Evolutionary conservation across 352 stramenopile species (phyloP).

Genomic region (Pythium apleroticum): DNA sequence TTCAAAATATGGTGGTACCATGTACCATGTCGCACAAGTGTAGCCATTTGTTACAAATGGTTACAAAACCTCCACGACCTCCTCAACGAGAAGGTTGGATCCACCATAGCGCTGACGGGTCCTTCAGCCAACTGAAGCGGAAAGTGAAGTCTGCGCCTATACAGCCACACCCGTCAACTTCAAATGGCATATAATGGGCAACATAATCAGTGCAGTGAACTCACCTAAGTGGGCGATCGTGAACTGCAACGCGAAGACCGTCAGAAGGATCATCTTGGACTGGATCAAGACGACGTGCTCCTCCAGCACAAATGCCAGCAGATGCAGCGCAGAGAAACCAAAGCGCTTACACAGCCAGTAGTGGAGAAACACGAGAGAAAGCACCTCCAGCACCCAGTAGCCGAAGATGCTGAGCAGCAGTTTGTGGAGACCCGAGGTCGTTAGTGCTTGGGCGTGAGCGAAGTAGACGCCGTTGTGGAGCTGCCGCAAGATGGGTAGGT

Average conservation of each 20-base stretch:
- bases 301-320: conserved; percentile 33
- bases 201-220: not conserved
- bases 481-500: conserved; percentile 26
- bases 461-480: conserved; percentile 38
- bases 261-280: conserved; percentile 23
- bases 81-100: not conserved
- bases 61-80: not conserved
- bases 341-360: conserved; percentile 21
- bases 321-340: conserved; percentile 10
- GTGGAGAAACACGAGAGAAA: conserved; percentile 25
- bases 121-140: conserved; percentile 22
- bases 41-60: conserved; percentile 6
- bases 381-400: conserved; percentile 26
- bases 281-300: conserved; percentile 29
- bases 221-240: conserved; percentile 22
- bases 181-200: too few species aligned
- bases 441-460: not conserved
- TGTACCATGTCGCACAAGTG: conserved; percentile 22
- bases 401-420: conserved; percentile 14
- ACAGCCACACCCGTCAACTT: not conserved
- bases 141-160: conserved; percentile 32
- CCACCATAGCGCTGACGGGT: conserved; percentile 15
- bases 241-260: conserved; percentile 30
- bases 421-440: not conserved
- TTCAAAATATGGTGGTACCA: conserved; percentile 16